These are phyloP conservation scores for Sporisorium reilianum DNA, from an alignment of 1,284 basidiomycete species.

Conservation along the genomic window DNA sequence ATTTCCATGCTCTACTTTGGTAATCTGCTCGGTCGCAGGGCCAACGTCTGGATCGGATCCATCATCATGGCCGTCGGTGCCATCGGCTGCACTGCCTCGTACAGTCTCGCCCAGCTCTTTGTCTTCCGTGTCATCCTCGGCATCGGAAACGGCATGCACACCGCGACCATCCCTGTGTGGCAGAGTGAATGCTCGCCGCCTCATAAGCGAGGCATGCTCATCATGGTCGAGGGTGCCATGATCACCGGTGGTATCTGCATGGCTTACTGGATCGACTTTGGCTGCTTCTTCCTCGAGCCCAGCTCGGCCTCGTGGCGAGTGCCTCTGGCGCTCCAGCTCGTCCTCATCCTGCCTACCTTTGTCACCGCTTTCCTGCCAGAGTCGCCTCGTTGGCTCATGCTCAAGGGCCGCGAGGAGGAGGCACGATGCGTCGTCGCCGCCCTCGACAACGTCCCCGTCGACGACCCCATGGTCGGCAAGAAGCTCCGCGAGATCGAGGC, in stretches of 20 bases:
- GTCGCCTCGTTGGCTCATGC: constrained; percentile 67
- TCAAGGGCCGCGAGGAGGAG: constrained; percentile 57
- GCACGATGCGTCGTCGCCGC: constrained; percentile 60
- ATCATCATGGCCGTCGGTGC: constrained; percentile 61
- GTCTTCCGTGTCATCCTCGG: constrained; percentile 65
- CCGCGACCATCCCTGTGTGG: constrained; percentile 68
- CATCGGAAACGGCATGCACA: constrained; percentile 68
- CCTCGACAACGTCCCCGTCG: constrained; percentile 55
- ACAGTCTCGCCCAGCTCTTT: constrained; percentile 58
- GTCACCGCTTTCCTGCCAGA: constrained; percentile 66
- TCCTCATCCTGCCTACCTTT: constrained; percentile 67
- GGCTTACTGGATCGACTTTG: constrained; percentile 67
- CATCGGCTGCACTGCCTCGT: constrained; percentile 56
- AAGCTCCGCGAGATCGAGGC: constrained; percentile 61
- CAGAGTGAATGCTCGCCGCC: constrained; percentile 66
- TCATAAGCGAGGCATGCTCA: constrained; percentile 66
- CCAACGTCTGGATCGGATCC: constrained; percentile 65
- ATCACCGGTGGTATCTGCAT: constrained; percentile 63
- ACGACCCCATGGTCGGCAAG: constrained; percentile 53
- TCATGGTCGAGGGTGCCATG: constrained; percentile 67
- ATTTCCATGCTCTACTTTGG: constrained; percentile 65
- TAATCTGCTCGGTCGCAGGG: constrained; percentile 61
- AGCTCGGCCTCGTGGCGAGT: constrained; percentile 60
- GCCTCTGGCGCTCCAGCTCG: constrained; percentile 65
- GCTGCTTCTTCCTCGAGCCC: constrained; percentile 58